These are phyloP conservation scores for Pezicula neosporulosa DNA, from an alignment of 2,329 filamentous ascomycete species.

Conservation along the genomic window DNA sequence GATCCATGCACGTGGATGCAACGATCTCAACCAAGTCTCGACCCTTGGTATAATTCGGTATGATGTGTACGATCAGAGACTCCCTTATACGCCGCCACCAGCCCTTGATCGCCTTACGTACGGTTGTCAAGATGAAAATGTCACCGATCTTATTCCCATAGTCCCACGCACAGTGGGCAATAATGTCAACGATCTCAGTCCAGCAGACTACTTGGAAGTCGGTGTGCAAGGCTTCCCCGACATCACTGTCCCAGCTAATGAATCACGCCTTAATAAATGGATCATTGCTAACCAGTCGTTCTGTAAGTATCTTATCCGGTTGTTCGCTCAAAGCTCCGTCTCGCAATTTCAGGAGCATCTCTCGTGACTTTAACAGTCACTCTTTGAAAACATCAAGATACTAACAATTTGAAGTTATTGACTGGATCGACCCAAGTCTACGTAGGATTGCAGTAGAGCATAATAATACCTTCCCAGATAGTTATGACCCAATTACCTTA, in stretches of 20 bases:
- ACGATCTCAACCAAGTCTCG: neutral
- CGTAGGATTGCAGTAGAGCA: conserved; percentile 19
- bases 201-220: conserved; percentile 11
- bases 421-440: conserved; percentile 42
- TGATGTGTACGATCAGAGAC: conserved; percentile 6
- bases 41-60: conserved; percentile 22
- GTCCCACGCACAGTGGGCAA: conserved; percentile 16
- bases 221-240: conserved; percentile 5
- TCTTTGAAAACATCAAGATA: no score
- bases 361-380: no score
- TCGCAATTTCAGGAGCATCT: no score
- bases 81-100: conserved; percentile 12
- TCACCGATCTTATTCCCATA: conserved; percentile 20
- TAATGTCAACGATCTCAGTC: conserved; percentile 4
- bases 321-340: no score
- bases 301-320: conserved; percentile 7
- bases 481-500: conserved; percentile 1
- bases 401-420: conserved; percentile 19
- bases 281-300: conserved; percentile 40
- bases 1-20: conserved; percentile 46
- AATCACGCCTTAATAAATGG: conserved; percentile 35
- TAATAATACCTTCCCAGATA: neutral
- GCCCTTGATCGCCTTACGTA: neutral
- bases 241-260: neutral
- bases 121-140: conserved; percentile 18